Evolutionary conservation across 139 green algal species (phyloP), one percentile per base, ranked within the genome.

Genomic region (Volvox africanus): DNA sequence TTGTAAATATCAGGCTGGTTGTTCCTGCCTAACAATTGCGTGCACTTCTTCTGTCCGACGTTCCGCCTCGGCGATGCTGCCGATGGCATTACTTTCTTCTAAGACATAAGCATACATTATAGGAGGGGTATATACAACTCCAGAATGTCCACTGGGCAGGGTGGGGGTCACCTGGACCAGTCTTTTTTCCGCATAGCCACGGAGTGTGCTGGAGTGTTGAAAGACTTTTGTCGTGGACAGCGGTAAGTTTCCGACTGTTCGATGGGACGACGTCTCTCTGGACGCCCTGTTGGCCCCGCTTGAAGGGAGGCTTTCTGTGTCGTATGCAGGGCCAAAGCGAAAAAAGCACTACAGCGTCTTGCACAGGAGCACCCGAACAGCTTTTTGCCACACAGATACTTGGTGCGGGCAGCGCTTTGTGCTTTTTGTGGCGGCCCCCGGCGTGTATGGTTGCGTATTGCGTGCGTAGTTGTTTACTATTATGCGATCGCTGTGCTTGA

Each of bases 301-400:
- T 79, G 86, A 75, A 75, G 28, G 13, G 36, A 36, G 50, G 36
- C 89, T 18, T 86, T 80, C 24, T 75, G 5, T 65, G 44, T 36
- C 33, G 32, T 84, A 5, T 32, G 86, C 92, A 97, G 95, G 86
- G 55, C 92, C 22, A 97, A 96, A 73, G 95, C 95, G 1, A 96
- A 95, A 75, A 93, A 94, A 86, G 88, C 93, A 0, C 91, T 97
- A 2, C 93, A 95, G 55, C 87, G 93, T 84, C 92, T 96, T 0
- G 50, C 77, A 2, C 90, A 93, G 33, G 92, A 95, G n/a, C 87
- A 94, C 37, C 88, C 92, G 0, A 67, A 61, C 44, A 95, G 88
- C 14, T 92, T 92, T 17, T 33, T 96, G 65, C 95, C 95, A 5
- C 80, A 94, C 55, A 88, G 95, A 36, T 97, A 95, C 80, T n/a